Conservation (phyloP, 2,329 filamentous ascomycete species). For the Aureobasidium pullulans region DNA sequence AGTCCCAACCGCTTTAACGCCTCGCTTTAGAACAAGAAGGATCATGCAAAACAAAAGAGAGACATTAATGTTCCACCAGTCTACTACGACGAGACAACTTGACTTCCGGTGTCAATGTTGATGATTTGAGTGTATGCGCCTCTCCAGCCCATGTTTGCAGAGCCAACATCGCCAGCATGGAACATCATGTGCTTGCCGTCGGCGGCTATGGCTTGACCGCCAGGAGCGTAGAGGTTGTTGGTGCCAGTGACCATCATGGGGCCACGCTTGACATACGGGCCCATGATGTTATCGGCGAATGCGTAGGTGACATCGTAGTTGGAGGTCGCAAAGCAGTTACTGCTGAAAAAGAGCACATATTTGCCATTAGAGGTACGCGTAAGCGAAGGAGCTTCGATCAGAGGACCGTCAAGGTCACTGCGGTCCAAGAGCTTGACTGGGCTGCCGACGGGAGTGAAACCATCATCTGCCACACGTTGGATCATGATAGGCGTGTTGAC, state of each 20-base stretch:
- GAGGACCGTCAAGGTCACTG: conserved; percentile 20
- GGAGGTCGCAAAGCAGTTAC: conserved; percentile 24
- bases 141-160: conserved; percentile 7
- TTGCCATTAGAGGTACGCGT: conserved; percentile 20
- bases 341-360: conserved; percentile 28
- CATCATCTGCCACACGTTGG: conserved; percentile 21
- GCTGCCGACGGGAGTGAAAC: conserved; percentile 20
- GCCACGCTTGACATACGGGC: conserved; percentile 17
- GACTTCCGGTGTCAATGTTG: neutral
- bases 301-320: conserved; percentile 25
- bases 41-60: conserved; percentile 1
- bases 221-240: conserved; percentile 18
- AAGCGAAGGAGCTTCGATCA: conserved; percentile 24
- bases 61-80: neutral
- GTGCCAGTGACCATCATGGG: conserved; percentile 16
- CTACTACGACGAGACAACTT: conserved; percentile 9
- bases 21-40: neutral
- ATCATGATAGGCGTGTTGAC: conserved; percentile 23
- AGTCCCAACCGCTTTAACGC: neutral
- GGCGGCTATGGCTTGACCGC: conserved; percentile 17
- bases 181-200: conserved; percentile 20
- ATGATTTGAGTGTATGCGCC: conserved; percentile 9
- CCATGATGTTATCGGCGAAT: conserved; percentile 14
- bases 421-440: conserved; percentile 20
- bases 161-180: conserved; percentile 18